Evolutionary conservation across 176 grass and related monocot species (phyloP), one percentile per base, ranked within the genome.

Genomic region (Cocos nucifera): DNA sequence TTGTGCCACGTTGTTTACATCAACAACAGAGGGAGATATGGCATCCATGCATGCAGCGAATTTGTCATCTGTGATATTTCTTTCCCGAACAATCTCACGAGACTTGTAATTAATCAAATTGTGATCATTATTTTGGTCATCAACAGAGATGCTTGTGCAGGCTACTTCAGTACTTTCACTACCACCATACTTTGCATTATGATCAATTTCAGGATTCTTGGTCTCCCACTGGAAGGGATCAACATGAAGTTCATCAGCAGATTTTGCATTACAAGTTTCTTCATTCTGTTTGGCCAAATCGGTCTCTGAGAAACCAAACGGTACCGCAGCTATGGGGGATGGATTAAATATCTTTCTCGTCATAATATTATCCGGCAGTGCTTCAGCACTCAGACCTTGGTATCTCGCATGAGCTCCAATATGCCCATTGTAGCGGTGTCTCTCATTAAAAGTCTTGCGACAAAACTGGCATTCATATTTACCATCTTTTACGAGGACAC

Each of bases 381-480:
- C 71, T 69, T 85, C 78, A 72, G 80, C 63, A 69, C 64, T 87
- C 57, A 86, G 14, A 54, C 85, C 79, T 68, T 86, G 64, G 66
- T 77, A 74, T 54, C 79, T 86, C 73, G 79, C 85, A 84, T 99
- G 94, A 56, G 79, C 51, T 30, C 74, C 88, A 61, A 99, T 39
- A 64, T 99, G 94, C 15, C 79, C 74, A 44, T 76, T 79, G 54
- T 89, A 99, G 49, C 58, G 84, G 29, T 79, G 73, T 75, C 81
- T 76, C 64, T 93, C 71, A 30, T 78, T 63, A 66, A 93, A 99
- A 27, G 51, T 82, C 77, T 93, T 84, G 32, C 51, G 62, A 66
- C 94, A 99, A 56, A 89, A 55, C 54, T 79, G 88, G 27, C 94
- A 99, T 76, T 83, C 78, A 71, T 83, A 89, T 50, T 86, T 82